Evolutionary conservation across 2,329 filamentous ascomycete species (phyloP), one percentile per base, ranked within the genome.

Genomic region (Pseudofabraea citricarpa): DNA sequence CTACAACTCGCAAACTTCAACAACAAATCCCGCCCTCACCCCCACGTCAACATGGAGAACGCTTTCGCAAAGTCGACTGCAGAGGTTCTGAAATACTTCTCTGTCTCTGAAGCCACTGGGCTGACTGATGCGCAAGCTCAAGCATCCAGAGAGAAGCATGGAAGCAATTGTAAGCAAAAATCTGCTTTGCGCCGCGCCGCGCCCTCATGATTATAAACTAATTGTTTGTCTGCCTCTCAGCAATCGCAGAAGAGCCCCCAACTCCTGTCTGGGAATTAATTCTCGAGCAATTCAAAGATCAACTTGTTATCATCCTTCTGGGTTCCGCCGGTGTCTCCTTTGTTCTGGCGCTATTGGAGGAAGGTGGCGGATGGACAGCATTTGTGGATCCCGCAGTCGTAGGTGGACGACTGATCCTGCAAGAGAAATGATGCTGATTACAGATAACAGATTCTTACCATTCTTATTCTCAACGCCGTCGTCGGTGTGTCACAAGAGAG

Each of bases 401-500:
- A 81, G 65, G 88, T 82, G 33, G 16, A 27, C 21, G 18, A 31
- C 15, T 19, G 16, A 15, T 16, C 19, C 19, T 32, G 13, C 7
- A 10, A 13, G 6, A 13, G n/a, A 10, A 21, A n/a, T n/a, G n/a
- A n/a, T n/a, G 3, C 26, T 41, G 23, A 55, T 57, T 41, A 61
- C 41, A 13, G 19, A 39, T 41, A 29, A 19, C 48, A 94, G 87
- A 98, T 98, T 56, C 78, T 98, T 52, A 97, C 91, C 20, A 98
- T 98, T 61, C 77, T 98, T 36, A 85, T 98, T 51, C 82, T 98
- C 58, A 98, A 98, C 69, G 87, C 93, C 49, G 85, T 98, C 55
- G 93, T 98, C 52, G 93, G 93, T 63, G 93, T 98, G 21, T 96
- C 91, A 44, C 93, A 98, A 74, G 93, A 98, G 74, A 96, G 88